Percentiles rank a stretch among this genome's conserved stretches.
Conservation (phyloP, 257 asterid genomes). For the Solanum pinnatisectum region DNA sequence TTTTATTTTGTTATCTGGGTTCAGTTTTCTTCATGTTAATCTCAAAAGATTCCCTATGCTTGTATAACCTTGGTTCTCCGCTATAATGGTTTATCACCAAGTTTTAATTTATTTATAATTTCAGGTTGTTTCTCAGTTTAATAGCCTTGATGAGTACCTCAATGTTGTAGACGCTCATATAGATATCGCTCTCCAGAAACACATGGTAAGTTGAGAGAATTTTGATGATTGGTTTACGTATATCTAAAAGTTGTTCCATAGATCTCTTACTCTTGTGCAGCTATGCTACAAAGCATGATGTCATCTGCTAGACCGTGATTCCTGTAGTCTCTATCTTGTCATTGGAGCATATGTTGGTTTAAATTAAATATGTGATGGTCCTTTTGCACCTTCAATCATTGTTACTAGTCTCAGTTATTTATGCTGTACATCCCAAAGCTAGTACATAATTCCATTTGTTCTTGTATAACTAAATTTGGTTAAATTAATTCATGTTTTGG, state of each 20-base stretch:
- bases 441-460: background rate
- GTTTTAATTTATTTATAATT: constrained; percentile 7
- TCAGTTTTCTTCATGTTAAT: background rate
- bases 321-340: background rate
- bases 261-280: background rate
- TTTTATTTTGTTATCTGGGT: background rate
- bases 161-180: constrained; percentile 57
- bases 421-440: background rate
- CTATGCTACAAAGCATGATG: background rate
- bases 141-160: constrained; percentile 45
- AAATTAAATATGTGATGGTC: background rate
- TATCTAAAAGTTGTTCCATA: background rate
- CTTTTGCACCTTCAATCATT: background rate
- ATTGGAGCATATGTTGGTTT: background rate
- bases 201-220: constrained; percentile 38
- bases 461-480: background rate
- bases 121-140: constrained; percentile 61
- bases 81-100: background rate
- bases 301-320: background rate
- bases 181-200: constrained; percentile 66
- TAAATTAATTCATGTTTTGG: background rate
- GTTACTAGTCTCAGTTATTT: background rate
- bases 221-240: background rate
- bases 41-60: background rate
- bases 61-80: background rate